phyloP scores from a whole-genome alignment of 805 yeast genomes.

The Cyberlindnera suaveolens region DNA sequence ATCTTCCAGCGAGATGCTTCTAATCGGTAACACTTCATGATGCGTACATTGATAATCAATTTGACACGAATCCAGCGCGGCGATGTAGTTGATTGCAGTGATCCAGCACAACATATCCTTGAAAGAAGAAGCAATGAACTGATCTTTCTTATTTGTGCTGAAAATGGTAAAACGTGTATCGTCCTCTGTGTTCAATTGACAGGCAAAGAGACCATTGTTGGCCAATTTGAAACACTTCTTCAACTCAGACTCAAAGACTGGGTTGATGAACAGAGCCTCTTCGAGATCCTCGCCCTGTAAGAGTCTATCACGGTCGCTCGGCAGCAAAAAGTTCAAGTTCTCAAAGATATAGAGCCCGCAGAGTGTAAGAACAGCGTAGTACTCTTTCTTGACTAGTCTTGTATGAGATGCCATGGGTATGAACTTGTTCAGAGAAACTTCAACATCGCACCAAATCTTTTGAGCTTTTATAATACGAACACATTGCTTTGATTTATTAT shows the following conservation, averaged over 20 bases:
- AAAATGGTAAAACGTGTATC: slow-evolving; percentile 30
- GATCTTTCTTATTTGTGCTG: slow-evolving; percentile 33
- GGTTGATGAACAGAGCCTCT: slow-evolving; percentile 28
- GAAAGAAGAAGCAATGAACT: slow-evolving; percentile 36
- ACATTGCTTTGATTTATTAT: slow-evolving; percentile 2
- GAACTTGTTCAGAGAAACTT: slow-evolving; percentile 24
- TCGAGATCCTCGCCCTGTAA: slow-evolving; percentile 17
- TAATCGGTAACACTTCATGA: slow-evolving; percentile 22
- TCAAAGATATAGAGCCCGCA: slow-evolving; percentile 44
- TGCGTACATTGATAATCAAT: slow-evolving; percentile 15
- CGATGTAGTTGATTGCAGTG: slow-evolving; percentile 43
- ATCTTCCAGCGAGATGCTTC: slow-evolving; percentile 25
- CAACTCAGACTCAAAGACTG: slow-evolving; percentile 16
- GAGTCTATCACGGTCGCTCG: slow-evolving; percentile 23
- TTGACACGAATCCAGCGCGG: slow-evolving; percentile 38
- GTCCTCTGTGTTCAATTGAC: slow-evolving; percentile 16
- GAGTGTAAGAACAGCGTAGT: slow-evolving; percentile 42
- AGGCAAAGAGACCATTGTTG: slow-evolving; percentile 37
- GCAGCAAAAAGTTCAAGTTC: slow-evolving; percentile 27
- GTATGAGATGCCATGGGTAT: slow-evolving; percentile 24
- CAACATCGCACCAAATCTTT: slow-evolving; percentile 34
- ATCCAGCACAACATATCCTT: slow-evolving; percentile 57
- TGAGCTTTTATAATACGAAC: slow-evolving; percentile 36
- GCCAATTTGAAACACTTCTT: slow-evolving; percentile 28
- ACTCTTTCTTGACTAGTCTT: slow-evolving; percentile 35